Base-by-base conservation (phyloP, 345 rosid genomes). In the Alliaria petiolata region DNA sequence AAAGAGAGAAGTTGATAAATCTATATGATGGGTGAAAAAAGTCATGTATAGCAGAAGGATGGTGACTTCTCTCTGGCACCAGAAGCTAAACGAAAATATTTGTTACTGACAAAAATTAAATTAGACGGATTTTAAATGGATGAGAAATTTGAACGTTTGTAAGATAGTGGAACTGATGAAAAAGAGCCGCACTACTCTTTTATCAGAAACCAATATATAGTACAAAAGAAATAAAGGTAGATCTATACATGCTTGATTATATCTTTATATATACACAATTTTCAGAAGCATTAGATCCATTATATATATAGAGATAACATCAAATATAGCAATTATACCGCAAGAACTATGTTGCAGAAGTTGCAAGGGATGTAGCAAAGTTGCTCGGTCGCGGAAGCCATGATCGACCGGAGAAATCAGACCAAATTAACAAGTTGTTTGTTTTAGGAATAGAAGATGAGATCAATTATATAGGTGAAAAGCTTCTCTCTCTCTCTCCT, bases 331-430 rank as follows among this genome's bases (percentile, higher is more conserved):
- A 61, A 61, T 34, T 42, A 57, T 77, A 93, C 98, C 97, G 96
- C 98, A 67, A 93, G 98, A 80, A 93, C 91, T 64, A 91, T 87
- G 80, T 86, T 91, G 97, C 98, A 93, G 77, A 86, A 93, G 90
- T 87, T 89, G 90, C 98, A 93, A 75, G 96, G 98, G 91, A 93
- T 89, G 83, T 93, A 93, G 86, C 98, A 91, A 79, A 93, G 91
- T 71, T 93, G 95, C 79, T 93, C 97, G 50, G 95, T 75, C 12
- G 28, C 6, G 10, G 71, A 71, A 44, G 76, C 56, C 76, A 72
- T 73, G 60, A 47, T 73, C 26, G 59, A 56, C 46, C 17, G 10
- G 16, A 65, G 60, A 65, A 55, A 55, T 22, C 10, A 44, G 57
- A 53, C 31, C 8, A 26, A 55, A 33, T 13, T n/a, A n/a, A n/a